phyloP scores from a whole-genome alignment of 2,329 filamentous ascomycete genomes.

The Aspergillus awamori region DNA sequence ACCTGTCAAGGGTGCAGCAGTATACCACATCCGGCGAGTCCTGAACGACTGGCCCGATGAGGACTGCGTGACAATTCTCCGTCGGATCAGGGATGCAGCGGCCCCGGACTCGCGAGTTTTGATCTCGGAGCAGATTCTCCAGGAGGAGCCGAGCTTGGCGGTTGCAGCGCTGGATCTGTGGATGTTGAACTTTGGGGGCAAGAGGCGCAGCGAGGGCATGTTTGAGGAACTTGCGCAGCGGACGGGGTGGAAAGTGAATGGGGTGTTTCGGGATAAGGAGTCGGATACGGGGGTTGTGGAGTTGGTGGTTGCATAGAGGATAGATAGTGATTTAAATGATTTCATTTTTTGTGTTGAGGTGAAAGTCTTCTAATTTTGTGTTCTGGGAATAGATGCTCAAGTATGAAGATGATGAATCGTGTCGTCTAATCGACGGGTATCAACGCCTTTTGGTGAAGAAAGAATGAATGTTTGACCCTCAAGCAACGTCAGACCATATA shows the following conservation, averaged over 20 bases:
- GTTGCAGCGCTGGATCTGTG: background rate
- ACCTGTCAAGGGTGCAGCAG: slow-evolving; percentile 1
- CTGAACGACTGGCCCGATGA: slow-evolving; percentile 4
- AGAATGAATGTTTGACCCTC: too few relatives aligned
- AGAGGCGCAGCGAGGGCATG: slow-evolving; percentile 3
- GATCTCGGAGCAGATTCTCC: background rate
- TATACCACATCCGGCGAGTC: slow-evolving; percentile 6
- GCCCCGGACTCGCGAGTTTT: background rate
- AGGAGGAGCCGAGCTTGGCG: background rate
- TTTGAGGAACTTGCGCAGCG: background rate
- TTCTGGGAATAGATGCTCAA: background rate
- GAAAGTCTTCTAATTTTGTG: too few relatives aligned
- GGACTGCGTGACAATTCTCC: background rate
- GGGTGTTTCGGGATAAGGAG: background rate
- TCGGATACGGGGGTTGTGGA: slow-evolving; percentile 1
- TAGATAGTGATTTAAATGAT: background rate
- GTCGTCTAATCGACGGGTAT: too few relatives aligned
- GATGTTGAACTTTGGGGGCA: slow-evolving; percentile 10
- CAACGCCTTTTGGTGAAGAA: too few relatives aligned
- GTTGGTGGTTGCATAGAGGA: background rate
- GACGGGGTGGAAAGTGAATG: background rate
- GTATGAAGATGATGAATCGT: too few relatives aligned
- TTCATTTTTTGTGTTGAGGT: too few relatives aligned
- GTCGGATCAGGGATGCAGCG: background rate
- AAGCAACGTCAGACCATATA: too few relatives aligned